phyloP scores from a whole-genome alignment of 768 basidiomycete genomes.

The Trametes villosa region DNA sequence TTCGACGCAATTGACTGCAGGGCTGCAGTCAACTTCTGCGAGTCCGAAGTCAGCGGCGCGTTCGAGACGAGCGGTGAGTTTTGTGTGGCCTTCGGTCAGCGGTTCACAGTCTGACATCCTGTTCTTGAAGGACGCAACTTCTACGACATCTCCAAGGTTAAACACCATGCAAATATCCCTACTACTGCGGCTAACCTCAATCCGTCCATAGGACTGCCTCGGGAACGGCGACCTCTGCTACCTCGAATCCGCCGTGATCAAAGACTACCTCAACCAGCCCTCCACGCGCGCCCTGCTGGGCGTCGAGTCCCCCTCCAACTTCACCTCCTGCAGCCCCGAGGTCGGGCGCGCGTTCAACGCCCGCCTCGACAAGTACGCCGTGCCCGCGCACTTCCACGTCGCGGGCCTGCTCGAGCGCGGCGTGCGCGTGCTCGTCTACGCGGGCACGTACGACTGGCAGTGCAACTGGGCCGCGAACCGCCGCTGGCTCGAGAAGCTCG shows the following conservation, averaged over 20 bases:
- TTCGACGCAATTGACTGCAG: constrained; percentile 70
- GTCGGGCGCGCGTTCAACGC: constrained; percentile 57
- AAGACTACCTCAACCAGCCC: constrained; percentile 50
- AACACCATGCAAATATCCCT: neutral
- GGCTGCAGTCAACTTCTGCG: constrained; percentile 72
- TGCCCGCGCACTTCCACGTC: constrained; percentile 66
- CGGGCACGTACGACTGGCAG: constrained; percentile 78
- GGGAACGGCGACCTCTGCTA: constrained; percentile 42
- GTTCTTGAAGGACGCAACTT: constrained; percentile 47
- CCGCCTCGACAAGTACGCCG: constrained; percentile 64
- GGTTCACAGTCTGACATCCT: neutral
- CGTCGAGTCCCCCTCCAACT: constrained; percentile 51
- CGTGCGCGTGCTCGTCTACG: constrained; percentile 72
- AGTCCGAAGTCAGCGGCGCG: constrained; percentile 50
- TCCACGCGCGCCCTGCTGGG: constrained; percentile 50
- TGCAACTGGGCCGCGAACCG: constrained; percentile 82
- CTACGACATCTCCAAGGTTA: constrained; percentile 65
- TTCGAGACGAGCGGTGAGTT: constrained; percentile 45
- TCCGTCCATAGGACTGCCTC: constrained; percentile 21
- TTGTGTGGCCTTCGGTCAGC: too few species aligned
- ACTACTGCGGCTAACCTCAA: neutral
- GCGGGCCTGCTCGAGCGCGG: constrained; percentile 76
- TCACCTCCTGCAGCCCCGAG: constrained; percentile 55
- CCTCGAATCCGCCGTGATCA: constrained; percentile 44
- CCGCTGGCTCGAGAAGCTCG: constrained; percentile 72